Conservation (phyloP, 1,284 basidiomycete species). For the Ganoderma leucocontextum region DNA sequence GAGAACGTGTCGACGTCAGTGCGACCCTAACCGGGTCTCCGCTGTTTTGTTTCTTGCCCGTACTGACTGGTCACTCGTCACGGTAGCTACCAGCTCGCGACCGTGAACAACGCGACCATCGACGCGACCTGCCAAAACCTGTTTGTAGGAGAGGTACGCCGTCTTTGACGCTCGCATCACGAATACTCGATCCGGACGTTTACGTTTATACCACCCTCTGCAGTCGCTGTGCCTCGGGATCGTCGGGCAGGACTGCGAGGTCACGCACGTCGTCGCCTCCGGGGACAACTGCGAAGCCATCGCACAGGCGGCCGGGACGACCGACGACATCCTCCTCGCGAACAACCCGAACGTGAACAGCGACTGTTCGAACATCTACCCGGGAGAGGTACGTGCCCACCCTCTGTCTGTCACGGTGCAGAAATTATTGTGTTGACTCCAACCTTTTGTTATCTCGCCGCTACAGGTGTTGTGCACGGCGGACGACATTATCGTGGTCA, state of each 20-base stretch:
- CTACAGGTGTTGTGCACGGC: constrained; percentile 19
- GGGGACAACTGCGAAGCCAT: constrained; percentile 55
- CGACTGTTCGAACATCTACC: constrained; percentile 51
- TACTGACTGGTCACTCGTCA: constrained; percentile 33
- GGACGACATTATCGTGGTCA: constrained; percentile 14
- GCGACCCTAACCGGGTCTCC: not conserved
- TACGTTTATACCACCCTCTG: not conserved
- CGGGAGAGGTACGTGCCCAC: constrained; percentile 17
- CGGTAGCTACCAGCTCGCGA: constrained; percentile 72
- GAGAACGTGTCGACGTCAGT: constrained; percentile 69
- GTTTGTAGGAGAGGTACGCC: constrained; percentile 44
- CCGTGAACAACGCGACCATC: constrained; percentile 59
- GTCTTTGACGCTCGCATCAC: too few species aligned
- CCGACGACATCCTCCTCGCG: constrained; percentile 49
- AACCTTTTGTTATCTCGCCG: not conserved
- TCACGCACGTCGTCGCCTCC: constrained; percentile 38
- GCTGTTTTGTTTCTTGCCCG: constrained; percentile 34
- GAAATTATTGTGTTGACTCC: not conserved
- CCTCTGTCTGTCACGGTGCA: not conserved
- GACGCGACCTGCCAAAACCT: constrained; percentile 65
- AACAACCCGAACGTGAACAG: constrained; percentile 65
- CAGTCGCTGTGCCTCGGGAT: constrained; percentile 31
- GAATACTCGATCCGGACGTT: not conserved
- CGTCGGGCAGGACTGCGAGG: constrained; percentile 29
- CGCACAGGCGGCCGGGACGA: constrained; percentile 44